A percentile compares a stretch with the other conserved stretches of the same genome.
These are phyloP conservation scores for Aspergillus viridinutans DNA, from an alignment of 2,329 filamentous ascomycete species.

Conservation along the genomic window DNA sequence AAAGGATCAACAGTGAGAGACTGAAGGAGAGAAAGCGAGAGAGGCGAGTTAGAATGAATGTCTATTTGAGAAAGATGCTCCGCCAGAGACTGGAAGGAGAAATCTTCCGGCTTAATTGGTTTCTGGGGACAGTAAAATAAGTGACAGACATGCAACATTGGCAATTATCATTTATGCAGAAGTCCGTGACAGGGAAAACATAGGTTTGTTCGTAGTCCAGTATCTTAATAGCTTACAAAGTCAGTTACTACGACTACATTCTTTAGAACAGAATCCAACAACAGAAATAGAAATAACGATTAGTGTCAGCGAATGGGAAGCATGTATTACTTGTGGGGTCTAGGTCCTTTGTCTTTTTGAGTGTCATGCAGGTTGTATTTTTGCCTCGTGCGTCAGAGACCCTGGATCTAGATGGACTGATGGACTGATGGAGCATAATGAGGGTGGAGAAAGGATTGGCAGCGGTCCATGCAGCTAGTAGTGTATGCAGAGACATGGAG, in stretches of 20 bases:
- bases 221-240: slow-evolving; percentile 15
- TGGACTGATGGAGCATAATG: slow-evolving; percentile 20
- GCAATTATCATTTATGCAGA: slow-evolving; percentile 19
- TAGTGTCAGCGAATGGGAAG: slow-evolving; percentile 8
- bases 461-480: slow-evolving; percentile 31
- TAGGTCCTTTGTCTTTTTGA: slow-evolving; percentile 36
- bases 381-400: slow-evolving; percentile 41
- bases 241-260: slow-evolving; percentile 10
- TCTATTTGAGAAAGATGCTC: slow-evolving; percentile 11
- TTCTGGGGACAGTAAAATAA: slow-evolving; percentile 11
- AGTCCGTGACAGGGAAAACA: slow-evolving; percentile 17
- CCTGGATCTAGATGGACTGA: slow-evolving; percentile 38
- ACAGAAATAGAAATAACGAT: slow-evolving; percentile 9
- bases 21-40: slow-evolving; percentile 12
- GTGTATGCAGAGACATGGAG: slow-evolving; percentile 15
- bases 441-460: slow-evolving; percentile 31
- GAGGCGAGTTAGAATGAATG: slow-evolving; percentile 24
- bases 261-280: slow-evolving; percentile 13
- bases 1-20: slow-evolving; percentile 14
- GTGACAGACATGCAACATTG: slow-evolving; percentile 17
- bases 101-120: slow-evolving; percentile 13
- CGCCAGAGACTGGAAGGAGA: slow-evolving; percentile 7
- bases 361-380: slow-evolving; percentile 39
- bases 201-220: slow-evolving; percentile 19
- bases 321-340: slow-evolving; percentile 16